Conservation (phyloP, 345 rosid genomes). For the Citrus sp. region DNA sequence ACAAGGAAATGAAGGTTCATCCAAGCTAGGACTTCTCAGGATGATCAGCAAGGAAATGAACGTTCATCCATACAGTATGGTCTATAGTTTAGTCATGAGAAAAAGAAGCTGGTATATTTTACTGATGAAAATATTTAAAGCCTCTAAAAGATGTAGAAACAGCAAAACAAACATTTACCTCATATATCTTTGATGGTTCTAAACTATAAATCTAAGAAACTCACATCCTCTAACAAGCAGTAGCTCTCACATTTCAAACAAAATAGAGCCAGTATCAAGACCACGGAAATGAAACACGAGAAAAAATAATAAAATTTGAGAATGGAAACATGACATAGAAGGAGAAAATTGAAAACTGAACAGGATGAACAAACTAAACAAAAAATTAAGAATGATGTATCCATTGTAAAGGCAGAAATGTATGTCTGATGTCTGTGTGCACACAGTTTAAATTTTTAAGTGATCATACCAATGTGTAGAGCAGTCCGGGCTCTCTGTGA, state of each 20-base stretch:
- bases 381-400: not conserved
- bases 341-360: not conserved
- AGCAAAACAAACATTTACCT: not conserved
- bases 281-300: not conserved
- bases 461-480: constrained; percentile 70
- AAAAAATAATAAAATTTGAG: not conserved
- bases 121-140: not conserved
- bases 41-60: not conserved
- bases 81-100: not conserved
- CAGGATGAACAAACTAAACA: not conserved
- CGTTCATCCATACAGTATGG: not conserved
- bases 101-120: not conserved
- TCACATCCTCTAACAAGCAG: not conserved
- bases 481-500: constrained; percentile 71
- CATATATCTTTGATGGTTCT: not conserved
- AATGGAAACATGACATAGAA: not conserved
- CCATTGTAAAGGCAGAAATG: not conserved
- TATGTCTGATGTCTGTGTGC: not conserved
- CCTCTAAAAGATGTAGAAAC: not conserved
- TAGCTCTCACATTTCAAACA: not conserved
- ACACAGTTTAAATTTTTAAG: not conserved
- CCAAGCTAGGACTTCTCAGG: not conserved
- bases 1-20: not conserved
- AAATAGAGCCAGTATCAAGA: not conserved
- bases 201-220: not conserved